Evolutionary conservation across 1,284 basidiomycete genomes (phyloP).

Genomic region (Acaromyces ingoldii): DNA sequence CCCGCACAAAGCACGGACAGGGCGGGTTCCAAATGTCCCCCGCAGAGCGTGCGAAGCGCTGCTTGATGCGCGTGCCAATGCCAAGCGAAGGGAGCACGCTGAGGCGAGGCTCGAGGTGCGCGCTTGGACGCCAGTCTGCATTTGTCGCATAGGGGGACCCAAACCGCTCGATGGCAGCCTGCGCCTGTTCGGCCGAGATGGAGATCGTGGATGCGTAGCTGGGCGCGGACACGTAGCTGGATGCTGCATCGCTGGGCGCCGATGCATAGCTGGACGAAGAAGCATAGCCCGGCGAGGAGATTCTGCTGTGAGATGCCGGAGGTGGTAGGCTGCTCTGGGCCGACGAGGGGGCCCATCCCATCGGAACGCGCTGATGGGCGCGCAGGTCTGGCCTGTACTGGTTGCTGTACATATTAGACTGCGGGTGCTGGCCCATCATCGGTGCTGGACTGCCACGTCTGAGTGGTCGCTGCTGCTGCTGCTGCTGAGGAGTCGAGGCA

Average conservation of each 20-base stretch:
- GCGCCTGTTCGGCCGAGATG: neutral
- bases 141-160: slow-evolving; percentile 1
- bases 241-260: neutral
- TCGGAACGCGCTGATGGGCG: no score
- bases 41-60: slow-evolving; percentile 15
- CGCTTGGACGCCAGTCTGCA: neutral
- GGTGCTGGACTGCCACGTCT: no score
- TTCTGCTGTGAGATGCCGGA: no score
- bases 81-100: neutral
- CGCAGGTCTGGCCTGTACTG: no score
- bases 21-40: slow-evolving; percentile 12
- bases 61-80: slow-evolving; percentile 11
- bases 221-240: neutral
- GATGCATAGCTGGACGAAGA: no score
- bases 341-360: no score
- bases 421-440: no score
- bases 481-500: no score
- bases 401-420: no score
- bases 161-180: neutral
- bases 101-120: neutral
- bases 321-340: no score
- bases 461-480: no score
- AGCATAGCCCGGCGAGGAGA: no score
- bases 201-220: neutral
- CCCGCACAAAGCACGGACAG: slow-evolving; percentile 12